Evolutionary conservation across 176 grass and related monocot species (phyloP), one percentile per base, ranked within the genome.

Genomic region (Oryza australiensis): DNA sequence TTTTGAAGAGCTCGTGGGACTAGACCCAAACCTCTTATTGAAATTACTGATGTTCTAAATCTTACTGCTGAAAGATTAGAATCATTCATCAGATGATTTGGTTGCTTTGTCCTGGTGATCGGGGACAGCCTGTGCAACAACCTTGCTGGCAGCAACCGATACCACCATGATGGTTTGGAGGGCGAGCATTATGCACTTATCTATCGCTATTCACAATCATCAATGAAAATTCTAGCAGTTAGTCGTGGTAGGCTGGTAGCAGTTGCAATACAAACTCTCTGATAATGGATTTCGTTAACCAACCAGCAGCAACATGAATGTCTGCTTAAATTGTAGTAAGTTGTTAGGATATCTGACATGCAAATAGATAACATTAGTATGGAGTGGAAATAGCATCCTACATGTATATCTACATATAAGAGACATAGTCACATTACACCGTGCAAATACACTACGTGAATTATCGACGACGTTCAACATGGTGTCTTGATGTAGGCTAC

Each of bases 41-140:
- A 97, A 48, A 81, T 94, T n/a, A 20, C 13, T 26, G 92, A 97
- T 27, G 95, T 94, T 1, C 79, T 91, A 35, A 57, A 38, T n/a
- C 64, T 97, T 10, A 89, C 10, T 12, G 8, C 74, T 7, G 88
- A 84, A 0, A 82, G 38, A 26, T 64, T 97, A 1, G 77, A 83
- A 8, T 18, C 38, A 5, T 87, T 86, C n/a, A 75, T 92, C 28
- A 51, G 22, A 9, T 79, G 65, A 38, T 81, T 84, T 49, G 95
- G 95, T n/a, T 72, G 92, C 0, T 88, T 91, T 69, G 90, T 94
- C 51, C 70, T 98, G n/a, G 75, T 98, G 1, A 89, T 98, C n/a
- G 90, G 92, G 0, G 95, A 84, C 7, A 98, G 95, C 42, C 90
- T 89, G 0, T 94, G 92, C 57, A 97, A 98, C 59, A 98, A 94